phyloP scores from a whole-genome alignment of 2,329 filamentous ascomycete species.

The Microthyrium microscopicum region DNA sequence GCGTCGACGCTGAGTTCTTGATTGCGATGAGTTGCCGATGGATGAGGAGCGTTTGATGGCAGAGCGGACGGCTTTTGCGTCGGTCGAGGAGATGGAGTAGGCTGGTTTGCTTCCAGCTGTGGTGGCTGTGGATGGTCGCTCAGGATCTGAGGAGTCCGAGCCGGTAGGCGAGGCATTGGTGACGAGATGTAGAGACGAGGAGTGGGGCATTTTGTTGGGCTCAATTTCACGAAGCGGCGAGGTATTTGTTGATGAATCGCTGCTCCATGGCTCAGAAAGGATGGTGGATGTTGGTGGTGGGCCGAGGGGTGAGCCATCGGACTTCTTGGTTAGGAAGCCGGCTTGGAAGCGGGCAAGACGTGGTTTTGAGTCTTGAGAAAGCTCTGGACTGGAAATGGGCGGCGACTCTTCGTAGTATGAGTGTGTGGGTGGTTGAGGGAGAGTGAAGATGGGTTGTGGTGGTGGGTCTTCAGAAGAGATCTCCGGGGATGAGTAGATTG shows the following conservation, averaged over 20 bases:
- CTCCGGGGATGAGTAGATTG: slow-evolving; percentile 41
- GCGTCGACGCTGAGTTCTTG: slow-evolving; percentile 34
- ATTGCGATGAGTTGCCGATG: slow-evolving; percentile 13
- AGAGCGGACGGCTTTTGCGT: slow-evolving; percentile 36
- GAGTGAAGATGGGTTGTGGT: slow-evolving; percentile 15
- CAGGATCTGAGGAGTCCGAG: no score
- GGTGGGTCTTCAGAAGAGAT: slow-evolving; percentile 31
- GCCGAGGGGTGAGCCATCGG: slow-evolving; percentile 33
- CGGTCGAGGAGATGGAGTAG: slow-evolving; percentile 23
- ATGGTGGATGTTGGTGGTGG: slow-evolving; percentile 41
- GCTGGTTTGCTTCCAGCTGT: slow-evolving; percentile 20
- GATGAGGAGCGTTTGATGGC: slow-evolving; percentile 39
- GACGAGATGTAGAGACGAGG: slow-evolving; percentile 38
- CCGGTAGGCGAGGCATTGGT: slow-evolving; percentile 22
- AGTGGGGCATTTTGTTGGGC: slow-evolving; percentile 23
- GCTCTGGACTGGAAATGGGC: slow-evolving; percentile 42
- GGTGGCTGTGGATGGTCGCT: slow-evolving; percentile 16
- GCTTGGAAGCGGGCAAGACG: slow-evolving; percentile 63
- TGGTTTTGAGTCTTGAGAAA: slow-evolving; percentile 43
- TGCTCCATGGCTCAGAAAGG: slow-evolving; percentile 42
- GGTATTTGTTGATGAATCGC: slow-evolving; percentile 32
- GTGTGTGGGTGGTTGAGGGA: slow-evolving; percentile 32
- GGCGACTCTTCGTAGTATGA: slow-evolving; percentile 10
- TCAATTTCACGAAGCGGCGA: slow-evolving; percentile 29
- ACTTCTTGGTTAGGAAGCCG: slow-evolving; percentile 61